A percentile compares a stretch with the other conserved stretches of the same genome.
These are phyloP conservation scores for Agastache rugosa DNA, from an alignment of 257 asterid genomes.

Conservation along the genomic window DNA sequence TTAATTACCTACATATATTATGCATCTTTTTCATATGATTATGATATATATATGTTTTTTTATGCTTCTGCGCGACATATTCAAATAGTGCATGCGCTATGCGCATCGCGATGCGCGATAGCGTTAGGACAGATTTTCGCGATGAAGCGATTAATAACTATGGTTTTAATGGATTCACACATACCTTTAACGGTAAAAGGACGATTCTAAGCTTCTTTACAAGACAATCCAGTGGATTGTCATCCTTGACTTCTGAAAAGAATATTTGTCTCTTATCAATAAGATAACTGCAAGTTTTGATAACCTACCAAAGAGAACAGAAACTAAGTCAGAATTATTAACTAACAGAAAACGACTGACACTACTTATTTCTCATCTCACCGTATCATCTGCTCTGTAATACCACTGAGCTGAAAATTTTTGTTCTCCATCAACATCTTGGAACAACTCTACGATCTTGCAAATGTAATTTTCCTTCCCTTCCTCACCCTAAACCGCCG, in stretches of 20 bases:
- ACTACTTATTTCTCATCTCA: conserved; percentile 34
- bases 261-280: conserved; percentile 58
- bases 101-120: too few species aligned
- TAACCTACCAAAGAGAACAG: conserved; percentile 49
- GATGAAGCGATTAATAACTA: too few species aligned
- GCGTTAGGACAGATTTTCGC: too few species aligned
- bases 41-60: too few species aligned
- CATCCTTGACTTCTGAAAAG: conserved; percentile 74
- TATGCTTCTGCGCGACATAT: too few species aligned
- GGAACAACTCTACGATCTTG: conserved; percentile 71
- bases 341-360: background rate
- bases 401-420: conserved; percentile 76
- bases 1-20: too few species aligned
- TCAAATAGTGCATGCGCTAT: too few species aligned
- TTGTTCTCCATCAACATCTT: conserved; percentile 53
- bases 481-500: conserved; percentile 52
- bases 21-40: too few species aligned
- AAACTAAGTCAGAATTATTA: conserved; percentile 21
- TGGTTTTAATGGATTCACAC: conserved; percentile 6
- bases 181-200: conserved; percentile 52
- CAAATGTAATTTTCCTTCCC: conserved; percentile 58
- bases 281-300: conserved; percentile 43
- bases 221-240: conserved; percentile 69
- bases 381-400: conserved; percentile 79
- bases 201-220: conserved; percentile 49